Conservation (phyloP, 2,329 filamentous ascomycete species). For the Xylariaceae sp. region DNA sequence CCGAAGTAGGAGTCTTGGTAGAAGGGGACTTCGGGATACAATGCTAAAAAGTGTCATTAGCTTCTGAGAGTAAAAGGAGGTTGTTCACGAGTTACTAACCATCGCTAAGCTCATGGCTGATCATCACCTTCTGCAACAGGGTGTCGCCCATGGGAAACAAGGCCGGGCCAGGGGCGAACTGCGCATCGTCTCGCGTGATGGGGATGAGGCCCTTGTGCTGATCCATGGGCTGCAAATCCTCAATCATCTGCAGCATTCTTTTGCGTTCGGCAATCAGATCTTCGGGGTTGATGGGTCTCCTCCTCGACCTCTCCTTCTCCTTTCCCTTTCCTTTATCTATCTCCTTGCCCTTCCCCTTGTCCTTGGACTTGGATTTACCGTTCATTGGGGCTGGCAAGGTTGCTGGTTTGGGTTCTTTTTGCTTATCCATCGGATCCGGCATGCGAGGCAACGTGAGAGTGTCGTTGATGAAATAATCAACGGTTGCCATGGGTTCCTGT, state of each 20-base stretch:
- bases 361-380: too few relatives aligned
- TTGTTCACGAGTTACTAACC: slow-evolving; percentile 21
- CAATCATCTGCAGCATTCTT: not conserved
- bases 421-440: too few relatives aligned
- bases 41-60: slow-evolving; percentile 19
- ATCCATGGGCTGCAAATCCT: not conserved
- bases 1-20: slow-evolving; percentile 12
- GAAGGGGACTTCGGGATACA: slow-evolving; percentile 19
- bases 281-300: too few relatives aligned
- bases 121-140: slow-evolving; percentile 30
- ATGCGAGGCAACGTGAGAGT: too few relatives aligned
- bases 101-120: slow-evolving; percentile 25
- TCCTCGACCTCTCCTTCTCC: too few relatives aligned
- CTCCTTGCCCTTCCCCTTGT: too few relatives aligned
- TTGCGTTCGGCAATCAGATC: not conserved
- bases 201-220: slow-evolving; percentile 10
- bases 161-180: slow-evolving; percentile 31
- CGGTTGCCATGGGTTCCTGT: too few relatives aligned
- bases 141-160: slow-evolving; percentile 37
- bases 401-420: too few relatives aligned
- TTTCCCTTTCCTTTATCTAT: too few relatives aligned
- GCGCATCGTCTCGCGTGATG: slow-evolving; percentile 17
- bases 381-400: too few relatives aligned
- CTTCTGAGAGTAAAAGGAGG: not conserved
- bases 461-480: too few relatives aligned